A percentile compares a stretch with the other conserved stretches of the same genome.
Evolutionary conservation across 2,329 filamentous ascomycete genomes (phyloP).

Genomic region (Pseudogymnoascus sp.): DNA sequence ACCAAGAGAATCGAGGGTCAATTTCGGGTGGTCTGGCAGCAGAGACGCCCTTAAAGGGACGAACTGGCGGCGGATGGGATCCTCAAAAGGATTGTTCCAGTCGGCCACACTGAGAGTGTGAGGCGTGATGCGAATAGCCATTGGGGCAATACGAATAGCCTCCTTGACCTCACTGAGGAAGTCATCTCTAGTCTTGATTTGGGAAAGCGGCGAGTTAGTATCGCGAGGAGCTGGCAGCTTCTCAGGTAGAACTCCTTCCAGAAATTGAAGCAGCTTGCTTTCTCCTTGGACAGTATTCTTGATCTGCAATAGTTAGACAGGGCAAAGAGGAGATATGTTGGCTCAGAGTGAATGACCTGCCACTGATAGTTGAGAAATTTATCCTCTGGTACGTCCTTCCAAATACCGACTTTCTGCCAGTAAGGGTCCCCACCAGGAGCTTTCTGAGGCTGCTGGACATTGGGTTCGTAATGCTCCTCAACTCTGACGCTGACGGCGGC

Average conservation of each 20-base stretch:
- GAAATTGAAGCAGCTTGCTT: slow-evolving; percentile 39
- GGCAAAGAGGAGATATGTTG: background rate
- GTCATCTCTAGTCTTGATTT: slow-evolving; percentile 40
- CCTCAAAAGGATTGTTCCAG: slow-evolving; percentile 50
- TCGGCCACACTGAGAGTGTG: slow-evolving; percentile 51
- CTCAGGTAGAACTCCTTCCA: slow-evolving; percentile 42
- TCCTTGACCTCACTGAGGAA: slow-evolving; percentile 46
- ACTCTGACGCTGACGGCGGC: background rate
- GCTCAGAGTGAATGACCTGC: slow-evolving; percentile 37
- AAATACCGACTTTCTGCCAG: slow-evolving; percentile 43
- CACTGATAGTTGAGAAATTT: slow-evolving; percentile 47
- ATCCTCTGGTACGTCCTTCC: slow-evolving; percentile 38
- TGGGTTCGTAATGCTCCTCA: background rate
- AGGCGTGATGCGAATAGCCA: slow-evolving; percentile 53
- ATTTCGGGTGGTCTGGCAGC: slow-evolving; percentile 44
- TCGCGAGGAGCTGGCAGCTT: slow-evolving; percentile 32
- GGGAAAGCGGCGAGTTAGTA: slow-evolving; percentile 20
- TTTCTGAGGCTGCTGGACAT: background rate
- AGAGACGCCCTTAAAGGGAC: slow-evolving; percentile 47
- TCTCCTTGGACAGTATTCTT: slow-evolving; percentile 43
- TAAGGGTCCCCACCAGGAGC: slow-evolving; percentile 28
- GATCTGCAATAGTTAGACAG: slow-evolving; percentile 27
- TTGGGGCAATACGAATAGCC: slow-evolving; percentile 46
- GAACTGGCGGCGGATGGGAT: slow-evolving; percentile 54
- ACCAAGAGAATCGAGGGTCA: slow-evolving; percentile 50